Percentiles rank a stretch among this genome's conserved stretches.
phyloP scores from a whole-genome alignment of 208 protist species.

The Leishmania aethiopica region DNA sequence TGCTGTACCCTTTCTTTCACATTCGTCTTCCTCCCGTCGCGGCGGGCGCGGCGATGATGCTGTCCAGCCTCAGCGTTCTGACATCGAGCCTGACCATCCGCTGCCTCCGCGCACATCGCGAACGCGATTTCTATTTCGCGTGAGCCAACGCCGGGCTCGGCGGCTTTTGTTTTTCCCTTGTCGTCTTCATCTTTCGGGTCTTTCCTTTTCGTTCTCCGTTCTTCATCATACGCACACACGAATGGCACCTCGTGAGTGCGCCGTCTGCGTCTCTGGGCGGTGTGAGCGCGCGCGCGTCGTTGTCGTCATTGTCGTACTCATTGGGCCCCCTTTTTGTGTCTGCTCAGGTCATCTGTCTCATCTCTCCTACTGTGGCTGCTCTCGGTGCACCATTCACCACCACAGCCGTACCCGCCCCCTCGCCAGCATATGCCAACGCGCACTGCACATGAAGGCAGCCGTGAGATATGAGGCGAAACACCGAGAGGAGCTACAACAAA shows the following conservation, averaged over 20 bases:
- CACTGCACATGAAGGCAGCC: background rate
- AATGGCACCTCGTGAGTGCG: background rate
- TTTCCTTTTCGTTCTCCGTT: conserved; percentile 4
- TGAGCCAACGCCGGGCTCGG: background rate
- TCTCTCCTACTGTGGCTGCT: conserved; percentile 19
- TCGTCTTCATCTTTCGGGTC: background rate
- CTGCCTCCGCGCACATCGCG: conserved; percentile 54
- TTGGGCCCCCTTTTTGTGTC: conserved; percentile 6
- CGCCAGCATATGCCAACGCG: background rate
- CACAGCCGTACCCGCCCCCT: background rate
- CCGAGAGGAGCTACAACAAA: background rate
- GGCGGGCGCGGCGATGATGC: conserved; percentile 79
- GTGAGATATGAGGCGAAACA: background rate
- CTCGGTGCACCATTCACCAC: background rate
- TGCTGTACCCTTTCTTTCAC: conserved; percentile 72
- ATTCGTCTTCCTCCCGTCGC: conserved; percentile 70
- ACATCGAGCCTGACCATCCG: conserved; percentile 73
- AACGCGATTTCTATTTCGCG: conserved; percentile 34
- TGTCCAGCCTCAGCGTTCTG: conserved; percentile 82
- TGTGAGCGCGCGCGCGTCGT: background rate
- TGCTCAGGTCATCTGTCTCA: conserved; percentile 10
- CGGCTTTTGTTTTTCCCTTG: background rate
- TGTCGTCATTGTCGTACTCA: background rate
- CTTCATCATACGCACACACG: background rate
- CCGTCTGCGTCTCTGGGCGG: background rate